phyloP scores from a whole-genome alignment of 768 basidiomycete genomes.

The Boletus subparvulus region DNA sequence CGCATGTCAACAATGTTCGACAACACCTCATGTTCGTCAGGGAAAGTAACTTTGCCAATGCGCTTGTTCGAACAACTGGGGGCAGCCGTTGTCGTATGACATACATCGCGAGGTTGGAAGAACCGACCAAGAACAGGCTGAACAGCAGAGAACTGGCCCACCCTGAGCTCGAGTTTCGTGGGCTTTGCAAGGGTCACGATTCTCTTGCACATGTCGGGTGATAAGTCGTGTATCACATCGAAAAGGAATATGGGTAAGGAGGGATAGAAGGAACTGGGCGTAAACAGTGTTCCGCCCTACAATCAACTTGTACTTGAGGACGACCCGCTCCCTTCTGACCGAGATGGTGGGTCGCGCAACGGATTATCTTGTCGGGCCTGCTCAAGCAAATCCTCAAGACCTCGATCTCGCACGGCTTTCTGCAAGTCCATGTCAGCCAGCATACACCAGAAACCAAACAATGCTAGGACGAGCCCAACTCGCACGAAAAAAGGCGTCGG shows the following conservation, averaged over 20 bases:
- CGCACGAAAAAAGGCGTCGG: neutral
- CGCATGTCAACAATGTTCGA: no score
- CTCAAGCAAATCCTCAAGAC: slow-evolving; percentile 69
- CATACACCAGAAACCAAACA: neutral
- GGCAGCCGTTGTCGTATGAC: neutral
- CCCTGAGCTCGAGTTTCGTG: neutral
- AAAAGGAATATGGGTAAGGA: neutral
- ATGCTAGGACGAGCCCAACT: neutral
- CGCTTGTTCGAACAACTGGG: no score
- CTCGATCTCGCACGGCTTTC: slow-evolving; percentile 80
- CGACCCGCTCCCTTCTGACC: slow-evolving; percentile 6
- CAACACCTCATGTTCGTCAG: neutral
- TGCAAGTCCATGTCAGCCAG: slow-evolving; percentile 28
- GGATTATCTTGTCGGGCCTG: slow-evolving; percentile 83
- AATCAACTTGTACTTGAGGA: slow-evolving; percentile 13
- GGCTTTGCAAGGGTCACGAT: neutral
- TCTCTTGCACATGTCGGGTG: neutral
- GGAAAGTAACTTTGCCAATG: neutral
- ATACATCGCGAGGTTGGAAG: neutral
- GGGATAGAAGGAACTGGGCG: neutral
- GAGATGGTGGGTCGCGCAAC: slow-evolving; percentile 54
- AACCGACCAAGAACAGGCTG: neutral
- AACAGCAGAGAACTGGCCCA: neutral
- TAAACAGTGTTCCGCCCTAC: neutral
- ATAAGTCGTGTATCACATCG: neutral